Evolutionary conservation across 768 basidiomycete species (phyloP).

Genomic region (Boletus edulis): DNA sequence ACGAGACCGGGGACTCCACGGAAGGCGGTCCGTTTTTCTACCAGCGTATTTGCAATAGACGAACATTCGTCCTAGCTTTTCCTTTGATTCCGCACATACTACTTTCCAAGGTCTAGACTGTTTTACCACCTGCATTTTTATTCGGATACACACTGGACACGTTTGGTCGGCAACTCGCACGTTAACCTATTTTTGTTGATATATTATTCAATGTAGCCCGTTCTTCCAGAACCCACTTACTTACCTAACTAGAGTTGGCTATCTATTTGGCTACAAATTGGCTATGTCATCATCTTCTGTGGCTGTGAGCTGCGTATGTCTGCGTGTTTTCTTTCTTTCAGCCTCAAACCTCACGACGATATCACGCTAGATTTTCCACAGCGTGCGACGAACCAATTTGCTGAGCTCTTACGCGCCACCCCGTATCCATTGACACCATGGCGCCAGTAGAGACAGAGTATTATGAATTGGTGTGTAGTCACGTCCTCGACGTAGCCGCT

Average conservation of each 20-base stretch:
- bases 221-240: background rate
- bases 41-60: conserved; percentile 35
- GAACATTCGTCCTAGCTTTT: conserved; percentile 17
- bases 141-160: conserved; percentile 22
- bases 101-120: conserved; percentile 6
- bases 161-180: conserved; percentile 11
- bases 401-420: background rate
- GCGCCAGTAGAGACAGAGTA: conserved; percentile 90
- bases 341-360: conserved; percentile 1
- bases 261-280: too few relatives aligned
- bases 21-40: conserved; percentile 65
- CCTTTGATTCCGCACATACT: background rate
- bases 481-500: background rate
- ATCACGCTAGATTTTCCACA: conserved; percentile 5
- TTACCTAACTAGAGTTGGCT: conserved; percentile 3
- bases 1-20: conserved; percentile 45
- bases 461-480: conserved; percentile 70
- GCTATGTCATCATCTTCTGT: conserved; percentile 23
- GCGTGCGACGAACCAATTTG: background rate
- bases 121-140: conserved; percentile 21
- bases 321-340: conserved; percentile 9
- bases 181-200: conserved; percentile 22
- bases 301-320: conserved; percentile 24
- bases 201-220: conserved; percentile 34
- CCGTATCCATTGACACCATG: conserved; percentile 40